Base-by-base conservation (phyloP, 192 early-diverging fungal genomes). In the Rhizophagus sp. region DNA sequence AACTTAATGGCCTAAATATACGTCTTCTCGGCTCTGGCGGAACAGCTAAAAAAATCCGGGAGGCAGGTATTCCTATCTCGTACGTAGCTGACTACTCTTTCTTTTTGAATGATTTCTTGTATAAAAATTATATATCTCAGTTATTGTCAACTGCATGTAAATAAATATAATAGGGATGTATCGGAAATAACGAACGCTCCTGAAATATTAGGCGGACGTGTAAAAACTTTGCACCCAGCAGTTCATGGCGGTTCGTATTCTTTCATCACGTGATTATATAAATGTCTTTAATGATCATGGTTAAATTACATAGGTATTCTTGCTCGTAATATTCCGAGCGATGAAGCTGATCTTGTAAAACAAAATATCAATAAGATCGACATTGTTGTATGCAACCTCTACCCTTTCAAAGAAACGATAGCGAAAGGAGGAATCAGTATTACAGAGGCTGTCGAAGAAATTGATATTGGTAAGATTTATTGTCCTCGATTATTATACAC, bases 151-250 rank as follows among this genome's bases (percentile, higher is more conserved):
- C 22, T 50, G 11, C 74, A 27, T 47, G 3, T 73, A 30, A 30
- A 13, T 30, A 6, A 39, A 13, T 8, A 3, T 69, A 24, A 50
- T 82, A 95, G 94, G 81, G 98, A 99, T 88, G 97, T 99, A 44
- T 95, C 97, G 71, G 98, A 98, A 73, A 96, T 99, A 73, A 99
- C 98, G 76, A 90, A 96, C 82, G 96, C 97, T 57, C 98, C 98
- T 24, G 98, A 99, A 86, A 99, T 99, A 95, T 91, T 99, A 24
- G 98, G 98, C 65, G 98, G 98, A 17, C 95, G 98, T 77, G 98
- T 99, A 81, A 99, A 99, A 92, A 99, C 98, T 44, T 92, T 99
- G 52, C 98, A 99, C 82, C 98, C 98, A 36, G 97, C 95, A 67
- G 96, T 99, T 75, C 98, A 99, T 83, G 98, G 98, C 80, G 98